Evolutionary conservation across 2,329 filamentous ascomycete species (phyloP).

Genomic region (Trichoderma simmonsii): DNA sequence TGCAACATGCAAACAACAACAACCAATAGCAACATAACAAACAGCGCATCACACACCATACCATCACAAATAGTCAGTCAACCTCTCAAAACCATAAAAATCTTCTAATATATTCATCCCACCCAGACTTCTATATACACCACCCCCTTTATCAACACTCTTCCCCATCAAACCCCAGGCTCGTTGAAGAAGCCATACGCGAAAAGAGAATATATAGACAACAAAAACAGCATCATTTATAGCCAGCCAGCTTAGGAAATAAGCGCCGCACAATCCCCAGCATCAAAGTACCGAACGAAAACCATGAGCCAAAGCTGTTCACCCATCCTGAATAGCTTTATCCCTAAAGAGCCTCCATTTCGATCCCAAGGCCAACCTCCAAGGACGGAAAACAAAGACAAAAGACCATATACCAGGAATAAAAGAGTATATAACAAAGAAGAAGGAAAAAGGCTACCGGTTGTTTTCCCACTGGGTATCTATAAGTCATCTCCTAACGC

Average conservation of each 20-base stretch:
- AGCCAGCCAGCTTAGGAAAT: not conserved
- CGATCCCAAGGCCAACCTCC: not conserved
- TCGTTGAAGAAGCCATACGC: not conserved
- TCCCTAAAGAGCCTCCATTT: not conserved
- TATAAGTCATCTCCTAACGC: not conserved
- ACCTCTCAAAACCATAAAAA: not conserved
- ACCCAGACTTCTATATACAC: not conserved
- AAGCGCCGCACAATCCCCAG: not conserved
- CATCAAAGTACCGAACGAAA: not conserved
- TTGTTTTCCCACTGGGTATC: conserved; percentile 2
- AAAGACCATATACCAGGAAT: not conserved
- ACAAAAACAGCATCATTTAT: not conserved
- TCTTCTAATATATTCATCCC: not conserved
- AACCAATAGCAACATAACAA: too few species aligned
- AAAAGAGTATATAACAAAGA: not conserved
- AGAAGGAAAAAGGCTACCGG: not conserved
- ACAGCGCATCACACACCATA: too few species aligned
- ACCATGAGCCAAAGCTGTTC: not conserved
- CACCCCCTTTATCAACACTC: not conserved
- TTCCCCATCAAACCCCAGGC: not conserved
- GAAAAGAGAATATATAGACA: not conserved
- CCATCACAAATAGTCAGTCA: not conserved
- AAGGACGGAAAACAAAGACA: not conserved
- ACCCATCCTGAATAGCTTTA: not conserved
- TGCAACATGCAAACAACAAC: too few species aligned